Conservation (phyloP, 495 filamentous ascomycete species). For the Hyaloscypha finlandica region DNA sequence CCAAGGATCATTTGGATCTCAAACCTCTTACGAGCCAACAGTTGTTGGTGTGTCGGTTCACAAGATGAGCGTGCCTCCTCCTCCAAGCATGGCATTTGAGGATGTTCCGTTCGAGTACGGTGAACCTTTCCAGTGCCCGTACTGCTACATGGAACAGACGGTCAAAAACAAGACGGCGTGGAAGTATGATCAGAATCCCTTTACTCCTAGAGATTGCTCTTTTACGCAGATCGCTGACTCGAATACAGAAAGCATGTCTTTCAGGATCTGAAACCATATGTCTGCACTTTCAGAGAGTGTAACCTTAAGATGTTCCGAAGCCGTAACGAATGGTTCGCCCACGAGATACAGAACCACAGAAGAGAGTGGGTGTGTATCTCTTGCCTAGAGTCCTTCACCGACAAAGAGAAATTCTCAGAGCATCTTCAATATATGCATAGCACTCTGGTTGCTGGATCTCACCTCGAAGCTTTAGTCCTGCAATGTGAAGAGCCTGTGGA, state of each 20-base stretch:
- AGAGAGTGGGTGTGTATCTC: conserved; percentile 19
- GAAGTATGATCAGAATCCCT: conserved; percentile 31
- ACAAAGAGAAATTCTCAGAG: not conserved
- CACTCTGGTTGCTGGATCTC: not conserved
- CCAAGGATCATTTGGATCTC: conserved; percentile 21
- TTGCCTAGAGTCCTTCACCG: not conserved
- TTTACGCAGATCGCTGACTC: not conserved
- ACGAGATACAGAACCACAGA: conserved; percentile 29
- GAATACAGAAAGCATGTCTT: conserved; percentile 36
- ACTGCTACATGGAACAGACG: conserved; percentile 36
- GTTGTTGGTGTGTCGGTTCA: not conserved
- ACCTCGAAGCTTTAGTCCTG: conserved; percentile 22
- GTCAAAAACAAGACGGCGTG: conserved; percentile 35
- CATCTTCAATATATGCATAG: conserved; percentile 14
- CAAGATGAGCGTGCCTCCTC: conserved; percentile 20
- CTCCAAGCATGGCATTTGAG: conserved; percentile 22
- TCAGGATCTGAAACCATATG: conserved; percentile 37
- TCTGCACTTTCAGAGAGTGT: conserved; percentile 33
- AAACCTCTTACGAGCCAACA: conserved; percentile 29
- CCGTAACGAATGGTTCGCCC: conserved; percentile 29
- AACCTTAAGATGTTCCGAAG: conserved; percentile 21
- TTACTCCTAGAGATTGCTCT: not conserved
- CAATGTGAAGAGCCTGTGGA: conserved; percentile 26
- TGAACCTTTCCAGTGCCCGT: conserved; percentile 40
- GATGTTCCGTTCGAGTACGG: conserved; percentile 21